A percentile compares a stretch with the other conserved stretches of the same genome.
Evolutionary conservation across 495 filamentous ascomycete species (phyloP).

Genomic region (Neurospora sp.): DNA sequence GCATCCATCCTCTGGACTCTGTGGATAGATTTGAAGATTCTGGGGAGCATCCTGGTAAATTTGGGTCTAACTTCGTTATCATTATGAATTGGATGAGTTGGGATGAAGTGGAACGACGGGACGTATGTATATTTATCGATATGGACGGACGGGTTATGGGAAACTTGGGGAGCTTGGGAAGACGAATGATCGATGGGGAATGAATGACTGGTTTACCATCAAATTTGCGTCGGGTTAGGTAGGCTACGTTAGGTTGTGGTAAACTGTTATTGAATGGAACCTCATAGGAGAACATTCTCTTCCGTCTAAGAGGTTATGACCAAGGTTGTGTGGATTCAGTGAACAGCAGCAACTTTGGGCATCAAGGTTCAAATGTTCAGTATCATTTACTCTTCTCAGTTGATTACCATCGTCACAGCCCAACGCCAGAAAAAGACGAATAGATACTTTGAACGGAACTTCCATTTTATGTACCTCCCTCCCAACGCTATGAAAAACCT

Average conservation of each 20-base stretch:
- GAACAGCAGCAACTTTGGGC: not conserved
- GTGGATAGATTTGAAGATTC: not conserved
- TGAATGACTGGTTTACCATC: not conserved
- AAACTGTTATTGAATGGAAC: not conserved
- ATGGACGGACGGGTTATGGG: not conserved
- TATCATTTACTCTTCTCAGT: not conserved
- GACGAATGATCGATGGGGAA: not conserved
- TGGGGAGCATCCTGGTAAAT: no score
- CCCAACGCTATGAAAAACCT: not conserved
- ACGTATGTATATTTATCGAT: not conserved
- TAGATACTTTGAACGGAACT: not conserved
- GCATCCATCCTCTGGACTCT: not conserved
- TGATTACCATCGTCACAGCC: no score
- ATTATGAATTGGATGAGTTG: not conserved
- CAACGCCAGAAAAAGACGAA: no score
- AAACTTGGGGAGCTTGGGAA: not conserved
- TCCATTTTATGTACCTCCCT: not conserved
- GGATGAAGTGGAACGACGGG: not conserved
- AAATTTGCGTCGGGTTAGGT: not conserved
- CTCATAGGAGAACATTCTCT: not conserved
- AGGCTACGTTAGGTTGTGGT: not conserved
- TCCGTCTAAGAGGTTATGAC: not conserved
- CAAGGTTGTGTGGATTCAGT: not conserved
- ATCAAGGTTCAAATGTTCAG: not conserved
- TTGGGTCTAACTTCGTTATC: not conserved